These are phyloP conservation scores for Venturia oleaginea DNA, from an alignment of 2,329 filamentous ascomycete genomes.

Conservation along the genomic window DNA sequence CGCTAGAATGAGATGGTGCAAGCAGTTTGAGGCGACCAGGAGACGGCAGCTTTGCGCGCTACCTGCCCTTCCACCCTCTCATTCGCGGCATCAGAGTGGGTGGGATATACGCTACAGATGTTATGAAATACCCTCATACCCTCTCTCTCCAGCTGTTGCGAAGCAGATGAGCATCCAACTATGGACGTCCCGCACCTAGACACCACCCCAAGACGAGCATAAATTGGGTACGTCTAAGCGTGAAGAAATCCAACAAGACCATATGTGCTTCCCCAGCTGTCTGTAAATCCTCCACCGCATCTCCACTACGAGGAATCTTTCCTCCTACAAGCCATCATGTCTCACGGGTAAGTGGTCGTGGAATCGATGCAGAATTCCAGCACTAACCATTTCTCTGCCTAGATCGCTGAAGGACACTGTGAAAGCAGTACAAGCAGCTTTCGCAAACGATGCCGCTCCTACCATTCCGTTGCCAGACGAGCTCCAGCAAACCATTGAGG, in stretches of 20 bases:
- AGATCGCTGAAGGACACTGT: slow-evolving; percentile 42
- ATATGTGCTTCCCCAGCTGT: neutral
- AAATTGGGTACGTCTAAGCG: neutral
- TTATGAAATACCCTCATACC: neutral
- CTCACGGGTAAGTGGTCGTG: slow-evolving; percentile 5
- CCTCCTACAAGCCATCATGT: slow-evolving; percentile 4
- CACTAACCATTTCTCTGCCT: neutral
- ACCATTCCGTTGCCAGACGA: slow-evolving; percentile 54
- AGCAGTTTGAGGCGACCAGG: slow-evolving; percentile 2
- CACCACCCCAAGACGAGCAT: neutral
- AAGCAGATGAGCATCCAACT: neutral
- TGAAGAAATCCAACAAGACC: neutral
- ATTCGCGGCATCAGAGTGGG: neutral
- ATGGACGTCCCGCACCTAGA: neutral
- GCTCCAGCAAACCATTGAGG: slow-evolving; percentile 51
- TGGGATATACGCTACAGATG: neutral
- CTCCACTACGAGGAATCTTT: neutral
- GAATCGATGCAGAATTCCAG: neutral
- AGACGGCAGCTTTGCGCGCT: neutral
- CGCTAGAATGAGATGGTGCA: neutral
- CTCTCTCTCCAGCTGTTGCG: neutral
- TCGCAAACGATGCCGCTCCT: slow-evolving; percentile 24
- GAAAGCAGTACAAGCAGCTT: slow-evolving; percentile 36
- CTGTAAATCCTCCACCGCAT: neutral
- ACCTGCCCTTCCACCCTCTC: neutral